These are phyloP conservation scores for Ceratocystis huliohia DNA, from an alignment of 2,329 filamentous ascomycete genomes.

Conservation along the genomic window DNA sequence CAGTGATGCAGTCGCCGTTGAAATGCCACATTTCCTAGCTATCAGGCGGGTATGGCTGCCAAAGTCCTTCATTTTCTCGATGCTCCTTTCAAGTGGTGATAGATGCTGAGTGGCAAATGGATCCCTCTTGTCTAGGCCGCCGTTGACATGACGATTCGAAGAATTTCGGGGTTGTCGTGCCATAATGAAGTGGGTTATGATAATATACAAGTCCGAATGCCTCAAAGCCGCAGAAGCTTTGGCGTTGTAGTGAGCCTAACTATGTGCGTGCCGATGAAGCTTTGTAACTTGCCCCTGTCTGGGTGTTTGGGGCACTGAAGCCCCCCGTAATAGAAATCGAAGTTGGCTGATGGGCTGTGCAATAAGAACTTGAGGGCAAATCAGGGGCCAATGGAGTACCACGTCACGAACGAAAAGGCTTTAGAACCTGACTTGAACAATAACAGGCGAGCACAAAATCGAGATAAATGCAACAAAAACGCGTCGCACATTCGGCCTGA, in stretches of 20 bases:
- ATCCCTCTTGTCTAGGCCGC: conserved; percentile 22
- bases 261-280: neutral
- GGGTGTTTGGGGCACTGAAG: neutral
- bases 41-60: conserved; percentile 3
- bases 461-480: neutral
- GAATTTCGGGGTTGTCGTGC: neutral
- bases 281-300: neutral
- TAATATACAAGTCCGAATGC: neutral
- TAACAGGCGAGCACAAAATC: neutral
- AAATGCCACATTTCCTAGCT: neutral
- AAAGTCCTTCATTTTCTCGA: conserved; percentile 7
- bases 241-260: neutral
- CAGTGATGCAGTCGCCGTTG: neutral
- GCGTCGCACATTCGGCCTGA: neutral
- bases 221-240: neutral
- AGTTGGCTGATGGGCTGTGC: neutral
- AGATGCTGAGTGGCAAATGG: conserved; percentile 23
- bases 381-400: neutral
- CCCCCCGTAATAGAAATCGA: neutral
- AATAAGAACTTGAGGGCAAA: neutral
- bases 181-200: conserved; percentile 6
- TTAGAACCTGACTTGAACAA: neutral
- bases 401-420: neutral
- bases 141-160: conserved; percentile 13
- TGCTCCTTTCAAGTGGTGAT: conserved; percentile 27